Evolutionary conservation across 371 early-diverging fungal genomes (phyloP), one percentile per base, ranked within the genome.

Genomic region (Entomophthora muscae): DNA sequence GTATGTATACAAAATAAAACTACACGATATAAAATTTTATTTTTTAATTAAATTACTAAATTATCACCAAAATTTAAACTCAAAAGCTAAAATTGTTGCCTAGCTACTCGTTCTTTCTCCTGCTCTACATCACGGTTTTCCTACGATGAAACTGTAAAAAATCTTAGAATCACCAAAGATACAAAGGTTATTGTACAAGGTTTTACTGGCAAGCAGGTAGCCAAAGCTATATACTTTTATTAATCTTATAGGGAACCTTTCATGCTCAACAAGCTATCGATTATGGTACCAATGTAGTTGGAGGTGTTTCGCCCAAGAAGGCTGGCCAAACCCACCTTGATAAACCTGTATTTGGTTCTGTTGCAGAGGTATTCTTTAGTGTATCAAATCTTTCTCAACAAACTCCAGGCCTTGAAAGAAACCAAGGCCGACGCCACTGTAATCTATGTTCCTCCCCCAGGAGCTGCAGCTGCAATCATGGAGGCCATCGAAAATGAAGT

Each of bases 201-300:
- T 66, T 95, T 98, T 78, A 98, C 98, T 33, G 98, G 98, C 66
- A 96, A 95, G 78, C 96, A 95, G 85, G 98, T 93, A 80, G 26
- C 69, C 21, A 7, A 27, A 21, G 26, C 33, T 63, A 23, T 31
- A 24, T 30, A 63, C n/a, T 58, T 64, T 53, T 33, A 53, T 63
- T 2, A 59, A 24, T 56, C 22, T 53, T 28, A n/a, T 78, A 97
- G 98, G 98, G 98, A 64, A 96, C 97, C 52, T 97, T 98, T 85
- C 98, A 98, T 79, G 90, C 96, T 63, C 81, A 89, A 72, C 95
- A 96, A 78, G 95, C 98, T 52, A 89, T 98, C 70, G 94, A 84
- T 66, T 98, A 98, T 73, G 98, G 98, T 64, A 95, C 98, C 71
- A 92, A 94, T 71, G 87, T 98, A 84, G 94, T 98, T 52, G 98